Conservation (phyloP, 495 filamentous ascomycete species). For the Letharia columbiana region DNA sequence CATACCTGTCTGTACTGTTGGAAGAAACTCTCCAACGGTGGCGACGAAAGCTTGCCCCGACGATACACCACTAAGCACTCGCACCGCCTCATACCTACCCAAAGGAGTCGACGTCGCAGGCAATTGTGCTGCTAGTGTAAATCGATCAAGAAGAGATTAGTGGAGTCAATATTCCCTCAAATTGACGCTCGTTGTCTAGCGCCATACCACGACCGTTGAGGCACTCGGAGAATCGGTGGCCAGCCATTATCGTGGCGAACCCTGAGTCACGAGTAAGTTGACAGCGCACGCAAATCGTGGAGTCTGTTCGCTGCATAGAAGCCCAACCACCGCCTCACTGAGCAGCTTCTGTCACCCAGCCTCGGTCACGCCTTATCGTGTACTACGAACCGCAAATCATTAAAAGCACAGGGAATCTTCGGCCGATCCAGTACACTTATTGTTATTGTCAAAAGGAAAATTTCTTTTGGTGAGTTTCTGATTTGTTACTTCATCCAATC, state of each 20-base stretch:
- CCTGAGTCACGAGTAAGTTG: constrained; percentile 17
- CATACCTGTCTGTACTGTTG: constrained; percentile 1
- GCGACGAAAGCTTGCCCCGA: constrained; percentile 7
- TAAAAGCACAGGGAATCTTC: constrained; percentile 11
- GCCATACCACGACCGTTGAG: neutral
- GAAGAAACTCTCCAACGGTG: constrained; percentile 8
- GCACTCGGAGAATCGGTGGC: neutral
- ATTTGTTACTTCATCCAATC: constrained; percentile 18
- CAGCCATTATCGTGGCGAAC: constrained; percentile 9
- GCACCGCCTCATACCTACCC: constrained; percentile 17
- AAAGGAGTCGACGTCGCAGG: neutral
- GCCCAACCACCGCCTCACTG: constrained; percentile 25
- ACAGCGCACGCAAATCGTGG: constrained; percentile 24
- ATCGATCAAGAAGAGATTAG: constrained; percentile 3
- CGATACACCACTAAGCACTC: constrained; percentile 2
- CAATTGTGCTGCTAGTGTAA: constrained; percentile 2
- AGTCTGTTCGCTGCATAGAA: constrained; percentile 25
- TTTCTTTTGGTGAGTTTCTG: constrained; percentile 15
- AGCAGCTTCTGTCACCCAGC: constrained; percentile 4
- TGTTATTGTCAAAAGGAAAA: constrained; percentile 9
- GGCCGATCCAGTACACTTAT: constrained; percentile 8
- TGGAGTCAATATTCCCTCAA: constrained; percentile 14
- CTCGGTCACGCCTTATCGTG: constrained; percentile 5
- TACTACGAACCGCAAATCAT: constrained; percentile 8
- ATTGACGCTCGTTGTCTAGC: constrained; percentile 12